Conservation (phyloP, 139 green algal genomes). For the Picochlorum sp. region DNA sequence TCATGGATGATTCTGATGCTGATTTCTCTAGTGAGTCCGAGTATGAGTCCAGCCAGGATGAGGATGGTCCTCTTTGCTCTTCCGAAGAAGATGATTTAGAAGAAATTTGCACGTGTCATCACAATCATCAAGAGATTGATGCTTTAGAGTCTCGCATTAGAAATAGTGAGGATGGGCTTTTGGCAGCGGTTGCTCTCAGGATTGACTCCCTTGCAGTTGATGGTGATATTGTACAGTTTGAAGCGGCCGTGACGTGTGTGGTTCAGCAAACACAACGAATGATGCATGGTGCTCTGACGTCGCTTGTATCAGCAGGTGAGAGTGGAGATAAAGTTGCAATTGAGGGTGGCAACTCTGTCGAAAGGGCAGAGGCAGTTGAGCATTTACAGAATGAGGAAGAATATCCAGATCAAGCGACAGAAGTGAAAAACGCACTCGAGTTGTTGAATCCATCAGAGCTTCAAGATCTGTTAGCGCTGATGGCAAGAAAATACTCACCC, state of each 20-base stretch:
- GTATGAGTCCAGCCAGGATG: not conserved
- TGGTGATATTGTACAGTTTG: slow-evolving; percentile 9
- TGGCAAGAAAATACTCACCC: slow-evolving; percentile 6
- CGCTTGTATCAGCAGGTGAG: not conserved
- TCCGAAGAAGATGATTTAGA: not conserved
- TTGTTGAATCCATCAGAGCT: slow-evolving; percentile 7
- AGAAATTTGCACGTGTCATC: not conserved
- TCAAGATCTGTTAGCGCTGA: slow-evolving; percentile 9
- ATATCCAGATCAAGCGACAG: not conserved
- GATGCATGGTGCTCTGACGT: slow-evolving; percentile 5
- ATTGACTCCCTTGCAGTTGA: not conserved
- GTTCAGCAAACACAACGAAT: slow-evolving; percentile 15
- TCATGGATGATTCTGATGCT: slow-evolving; percentile 2
- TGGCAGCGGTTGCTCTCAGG: slow-evolving; percentile 9
- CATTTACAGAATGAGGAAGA: slow-evolving; percentile 1
- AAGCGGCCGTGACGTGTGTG: slow-evolving; percentile 8
- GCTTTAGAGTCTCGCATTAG: slow-evolving; percentile 9
- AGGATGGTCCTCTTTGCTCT: not conserved
- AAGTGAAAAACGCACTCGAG: not conserved
- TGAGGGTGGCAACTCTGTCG: not conserved
- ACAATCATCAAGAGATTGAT: not conserved
- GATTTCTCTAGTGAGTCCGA: not conserved
- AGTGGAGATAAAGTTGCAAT: not conserved
- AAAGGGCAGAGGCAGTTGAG: not conserved
- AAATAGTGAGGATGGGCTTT: slow-evolving; percentile 14